Base-by-base conservation (phyloP, 192 early-diverging fungal species). In the Piromyces sp. region DNA sequence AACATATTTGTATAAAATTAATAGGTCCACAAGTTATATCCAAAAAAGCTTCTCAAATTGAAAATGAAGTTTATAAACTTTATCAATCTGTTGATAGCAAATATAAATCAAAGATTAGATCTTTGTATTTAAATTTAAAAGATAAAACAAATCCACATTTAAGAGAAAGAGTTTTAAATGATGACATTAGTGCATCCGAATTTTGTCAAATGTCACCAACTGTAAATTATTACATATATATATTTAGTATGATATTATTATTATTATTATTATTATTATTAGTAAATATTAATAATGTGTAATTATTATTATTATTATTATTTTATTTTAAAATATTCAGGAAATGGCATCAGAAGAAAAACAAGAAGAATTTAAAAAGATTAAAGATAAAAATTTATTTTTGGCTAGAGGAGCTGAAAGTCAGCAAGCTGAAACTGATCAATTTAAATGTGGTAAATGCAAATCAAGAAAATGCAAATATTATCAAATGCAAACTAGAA, bases 401-500 rank as follows among this genome's bases (percentile, higher is more conserved):
- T 89, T 92, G 79, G 95, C 96, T 30, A 88, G 92, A 81, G 91
- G 93, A 29, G 95, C 95, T 9, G 90, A 87, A 30, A 90, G 90
- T 29, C 86, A 86, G 51, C 88, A 92, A 80, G 95, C 95, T 12
- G 95, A 92, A 83, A 99, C 97, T 1, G 95, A 96, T 84, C 91
- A 92, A 90, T 98, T 98, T 89, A 91, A 90, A 83, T 99, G 97
- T 84, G 95, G 95, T 29, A 96, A 95, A 82, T 99, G 97, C 89
- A 92, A 93, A 79, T 83, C 90, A 33, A 91, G 97, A 80, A 96
- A 93, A 83, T 91, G 91, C 81, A 93, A 93, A 26, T 99, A 97
- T 86, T 96, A 91, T 87, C 97, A 99, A 90, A 95, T 95, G 94
- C 95, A 96, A 89, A 99, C 97, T 22, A 90, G 97, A 51, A 94